Conservation (phyloP, 257 asterid species). For the Marsdenia floribunda region DNA sequence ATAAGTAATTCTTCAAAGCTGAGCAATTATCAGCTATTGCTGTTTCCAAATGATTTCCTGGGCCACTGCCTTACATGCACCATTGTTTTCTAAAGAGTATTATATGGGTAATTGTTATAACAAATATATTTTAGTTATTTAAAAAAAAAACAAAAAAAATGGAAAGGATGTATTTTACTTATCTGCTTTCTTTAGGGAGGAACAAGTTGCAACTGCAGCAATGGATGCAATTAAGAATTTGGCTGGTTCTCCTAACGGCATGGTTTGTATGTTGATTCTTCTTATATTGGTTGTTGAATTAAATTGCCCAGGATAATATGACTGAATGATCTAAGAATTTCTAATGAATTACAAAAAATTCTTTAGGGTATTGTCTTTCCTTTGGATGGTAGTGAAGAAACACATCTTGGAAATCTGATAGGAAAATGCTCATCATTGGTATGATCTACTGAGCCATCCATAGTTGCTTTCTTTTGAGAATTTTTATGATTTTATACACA, state of each 20-base stretch:
- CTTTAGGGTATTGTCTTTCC: constrained; percentile 67
- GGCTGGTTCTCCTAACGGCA: constrained; percentile 58
- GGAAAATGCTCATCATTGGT: constrained; percentile 77
- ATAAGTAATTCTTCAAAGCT: background rate
- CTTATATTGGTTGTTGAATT: constrained; percentile 15
- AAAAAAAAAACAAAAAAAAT: background rate
- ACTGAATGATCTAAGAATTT: constrained; percentile 7
- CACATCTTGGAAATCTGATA: constrained; percentile 57
- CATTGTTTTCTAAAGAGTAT: background rate
- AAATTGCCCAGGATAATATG: background rate
- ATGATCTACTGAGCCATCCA: constrained; percentile 16
- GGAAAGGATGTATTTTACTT: constrained; percentile 1
- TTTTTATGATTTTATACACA: background rate
- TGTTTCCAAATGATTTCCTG: background rate
- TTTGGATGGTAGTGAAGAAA: constrained; percentile 39
- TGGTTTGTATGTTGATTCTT: constrained; percentile 43
- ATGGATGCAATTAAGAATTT: constrained; percentile 51
- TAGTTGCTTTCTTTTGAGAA: background rate
- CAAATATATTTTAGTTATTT: too few relatives aligned
- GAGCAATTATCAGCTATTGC: background rate
- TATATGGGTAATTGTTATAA: too few relatives aligned
- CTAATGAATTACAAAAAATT: constrained; percentile 15
- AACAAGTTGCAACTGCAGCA: constrained; percentile 78
- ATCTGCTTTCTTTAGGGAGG: constrained; percentile 50
- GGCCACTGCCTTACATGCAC: background rate